These are phyloP conservation scores for Ophiostoma ips DNA, from an alignment of 2,329 filamentous ascomycete species.

Conservation along the genomic window DNA sequence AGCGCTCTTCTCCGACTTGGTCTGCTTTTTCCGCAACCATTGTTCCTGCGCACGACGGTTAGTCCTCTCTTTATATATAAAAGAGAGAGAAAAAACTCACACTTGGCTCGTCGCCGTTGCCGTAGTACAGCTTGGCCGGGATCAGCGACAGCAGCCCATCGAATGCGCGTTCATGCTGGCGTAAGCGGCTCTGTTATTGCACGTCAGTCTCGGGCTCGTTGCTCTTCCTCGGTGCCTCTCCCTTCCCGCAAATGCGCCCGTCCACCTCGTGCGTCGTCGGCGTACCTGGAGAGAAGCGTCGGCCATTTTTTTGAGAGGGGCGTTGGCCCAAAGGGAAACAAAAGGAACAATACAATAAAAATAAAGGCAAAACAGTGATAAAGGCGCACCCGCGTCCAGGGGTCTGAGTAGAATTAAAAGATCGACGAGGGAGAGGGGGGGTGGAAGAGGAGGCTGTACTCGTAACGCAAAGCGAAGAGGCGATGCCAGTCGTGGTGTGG, in stretches of 20 bases:
- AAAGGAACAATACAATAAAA: not conserved
- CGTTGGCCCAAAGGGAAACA: not conserved
- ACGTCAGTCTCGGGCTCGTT: not conserved
- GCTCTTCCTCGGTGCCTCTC: not conserved
- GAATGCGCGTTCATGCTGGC: conserved; percentile 40
- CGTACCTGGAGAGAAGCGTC: conserved; percentile 2
- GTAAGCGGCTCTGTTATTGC: conserved; percentile 1
- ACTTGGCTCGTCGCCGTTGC: conserved; percentile 67
- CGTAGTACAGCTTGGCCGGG: conserved; percentile 82
- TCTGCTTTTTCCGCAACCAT: conserved; percentile 93
- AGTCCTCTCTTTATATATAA: too few species aligned
- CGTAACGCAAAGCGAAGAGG: not conserved
- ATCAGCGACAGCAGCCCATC: conserved; percentile 78
- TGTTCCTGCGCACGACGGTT: conserved; percentile 48
- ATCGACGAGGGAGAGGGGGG: too few species aligned
- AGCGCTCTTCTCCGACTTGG: conserved; percentile 67
- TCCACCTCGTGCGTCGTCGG: not conserved
- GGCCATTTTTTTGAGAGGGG: not conserved
- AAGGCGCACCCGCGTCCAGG: too few species aligned
- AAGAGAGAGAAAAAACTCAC: too few species aligned
- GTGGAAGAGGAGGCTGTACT: too few species aligned
- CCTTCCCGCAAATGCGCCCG: not conserved
- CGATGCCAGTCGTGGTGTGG: not conserved
- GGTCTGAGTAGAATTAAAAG: too few species aligned
- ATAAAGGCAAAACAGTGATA: not conserved